Evolutionary conservation across 2,329 filamentous ascomycete genomes (phyloP), one percentile per base, ranked within the genome.

Genomic region (Colletotrichum brevisporum): DNA sequence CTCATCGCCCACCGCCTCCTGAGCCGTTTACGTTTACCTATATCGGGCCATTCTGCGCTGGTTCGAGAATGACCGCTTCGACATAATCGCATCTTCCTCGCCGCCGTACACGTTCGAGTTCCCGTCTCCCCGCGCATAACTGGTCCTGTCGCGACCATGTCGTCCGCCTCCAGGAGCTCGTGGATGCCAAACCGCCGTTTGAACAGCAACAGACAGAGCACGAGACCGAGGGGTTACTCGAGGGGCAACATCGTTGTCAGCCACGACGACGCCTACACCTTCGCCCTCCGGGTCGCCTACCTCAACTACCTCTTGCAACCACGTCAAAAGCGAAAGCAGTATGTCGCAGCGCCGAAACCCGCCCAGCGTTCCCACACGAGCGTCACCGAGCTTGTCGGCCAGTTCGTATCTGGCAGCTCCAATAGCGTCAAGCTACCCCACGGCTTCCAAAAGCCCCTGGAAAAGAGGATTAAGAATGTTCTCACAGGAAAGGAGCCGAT

Each of bases 261-360:
- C 74, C 85, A 89, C 78, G 92, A 97, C 75, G 94, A 98, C 81
- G 95, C 94, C 77, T 97, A 97, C 83, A 92, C 91, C 72, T 97
- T 94, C 82, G 94, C 95, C 75, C 89, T 99, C 63, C 92, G 96
- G 71, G 91, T 93, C 74, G 95, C 95, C 74, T 98, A 94, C 81
- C 92, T 99, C 67, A 88, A 95, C 80, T 97, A 99, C 81, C 90
- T 98, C 52, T 88, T 99, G 60, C 94, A 97, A 79, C 95, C 96
- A 71, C 93, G 94, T 77, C 89, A 93, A 76, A 96, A 95, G 82
- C 90, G 94, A 77, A 93, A 95, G 77, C 94, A 97, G 83, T 97
- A 94, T 87, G 90, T 96, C 50, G 82, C 90, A 82, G 77, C 88
- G 72, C 83, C 91, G 57, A 90, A 89, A 74, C 88, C 89, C 64